Conservation (phyloP, 1,284 basidiomycete genomes). For the Flammula alnicola region DNA sequence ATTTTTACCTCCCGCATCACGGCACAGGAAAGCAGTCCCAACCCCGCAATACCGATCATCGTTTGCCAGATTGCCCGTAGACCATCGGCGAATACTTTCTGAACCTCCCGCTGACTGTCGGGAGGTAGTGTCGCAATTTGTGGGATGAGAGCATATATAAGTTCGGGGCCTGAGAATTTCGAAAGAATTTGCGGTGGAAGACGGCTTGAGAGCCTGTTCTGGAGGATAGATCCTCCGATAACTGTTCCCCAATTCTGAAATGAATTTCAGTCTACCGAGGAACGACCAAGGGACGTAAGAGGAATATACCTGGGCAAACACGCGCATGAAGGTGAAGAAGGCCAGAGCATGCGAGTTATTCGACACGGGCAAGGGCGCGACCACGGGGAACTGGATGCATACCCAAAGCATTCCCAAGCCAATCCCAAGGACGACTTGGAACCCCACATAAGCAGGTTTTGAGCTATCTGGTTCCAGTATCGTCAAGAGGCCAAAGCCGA, state of each 20-base stretch:
- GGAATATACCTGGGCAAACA: slow-evolving; percentile 11
- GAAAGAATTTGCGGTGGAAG: slow-evolving; percentile 33
- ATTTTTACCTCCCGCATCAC: slow-evolving; percentile 1
- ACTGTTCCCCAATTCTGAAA: slow-evolving; percentile 41
- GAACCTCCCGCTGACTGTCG: not conserved
- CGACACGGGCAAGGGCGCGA: slow-evolving; percentile 10
- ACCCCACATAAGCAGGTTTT: not conserved
- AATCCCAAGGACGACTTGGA: not conserved
- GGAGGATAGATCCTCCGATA: slow-evolving; percentile 42
- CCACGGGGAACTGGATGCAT: slow-evolving; percentile 26
- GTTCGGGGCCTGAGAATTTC: slow-evolving; percentile 17
- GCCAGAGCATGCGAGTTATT: slow-evolving; percentile 23
- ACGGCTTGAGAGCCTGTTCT: slow-evolving; percentile 39
- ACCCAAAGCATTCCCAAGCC: slow-evolving; percentile 3
- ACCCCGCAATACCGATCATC: not conserved
- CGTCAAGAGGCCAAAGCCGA: not conserved
- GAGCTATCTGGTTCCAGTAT: slow-evolving; percentile 2
- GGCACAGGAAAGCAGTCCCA: not conserved
- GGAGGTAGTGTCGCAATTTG: slow-evolving; percentile 29
- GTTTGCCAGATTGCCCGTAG: slow-evolving; percentile 1
- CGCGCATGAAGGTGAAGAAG: slow-evolving; percentile 24
- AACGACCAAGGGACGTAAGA: not conserved
- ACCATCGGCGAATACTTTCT: not conserved
- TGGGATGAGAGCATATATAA: slow-evolving; percentile 44
- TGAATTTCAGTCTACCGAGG: not conserved